Evolutionary conservation across 164 flowering plant genomes (phyloP), one percentile per base, ranked within the genome.

Genomic region (Amborella trichopoda): DNA sequence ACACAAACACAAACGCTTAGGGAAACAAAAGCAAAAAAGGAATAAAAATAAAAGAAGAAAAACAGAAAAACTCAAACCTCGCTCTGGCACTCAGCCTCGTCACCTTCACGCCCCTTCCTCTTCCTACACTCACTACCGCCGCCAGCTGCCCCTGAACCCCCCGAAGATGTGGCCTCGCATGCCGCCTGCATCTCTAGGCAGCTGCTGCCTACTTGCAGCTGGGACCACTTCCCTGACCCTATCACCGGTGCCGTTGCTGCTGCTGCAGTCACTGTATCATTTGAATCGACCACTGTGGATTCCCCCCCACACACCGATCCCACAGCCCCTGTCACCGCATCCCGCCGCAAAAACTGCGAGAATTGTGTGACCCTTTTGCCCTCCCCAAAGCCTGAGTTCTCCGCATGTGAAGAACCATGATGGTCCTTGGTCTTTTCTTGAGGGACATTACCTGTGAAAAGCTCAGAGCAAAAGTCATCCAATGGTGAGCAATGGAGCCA

Each of bases 401-500:
- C n/a, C n/a, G n/a, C n/a, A n/a, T n/a, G n/a, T n/a, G n/a, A n/a
- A n/a, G n/a, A n/a, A n/a, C n/a, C n/a, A n/a, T n/a, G n/a, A n/a
- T n/a, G n/a, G n/a, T n/a, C n/a, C n/a, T n/a, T n/a, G n/a, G n/a
- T n/a, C n/a, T n/a, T n/a, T n/a, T n/a, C n/a, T n/a, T n/a, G n/a
- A n/a, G n/a, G n/a, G n/a, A n/a, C n/a, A n/a, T n/a, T n/a, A n/a
- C n/a, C n/a, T n/a, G n/a, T n/a, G n/a, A n/a, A n/a, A n/a, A n/a
- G n/a, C n/a, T n/a, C n/a, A n/a, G n/a, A n/a, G n/a, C n/a, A n/a
- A n/a, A n/a, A n/a, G 34, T 71, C 73, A 14, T 74, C 77, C 16
- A 80, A 67, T 6, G 86, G 78, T n/a, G n/a, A n/a, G 39, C 73
- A 76, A 44, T 89, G 90, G 26, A 90, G 72, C 95, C 91, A 90